These are phyloP conservation scores for Cruciata laevipes DNA, from an alignment of 257 asterid genomes.

Conservation along the genomic window DNA sequence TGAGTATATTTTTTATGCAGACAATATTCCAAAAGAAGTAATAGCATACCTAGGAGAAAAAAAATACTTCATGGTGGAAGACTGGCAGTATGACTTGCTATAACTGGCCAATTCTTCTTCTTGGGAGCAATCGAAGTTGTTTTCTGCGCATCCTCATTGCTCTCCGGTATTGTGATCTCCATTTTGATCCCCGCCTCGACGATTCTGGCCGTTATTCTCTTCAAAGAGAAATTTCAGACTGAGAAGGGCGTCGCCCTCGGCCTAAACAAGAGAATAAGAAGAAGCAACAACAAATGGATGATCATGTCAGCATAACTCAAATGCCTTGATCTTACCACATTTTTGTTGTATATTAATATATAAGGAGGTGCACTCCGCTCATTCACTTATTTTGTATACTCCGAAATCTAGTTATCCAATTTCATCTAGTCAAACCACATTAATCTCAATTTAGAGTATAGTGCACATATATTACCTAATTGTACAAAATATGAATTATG, in stretches of 20 bases:
- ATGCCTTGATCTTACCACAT: too few relatives aligned
- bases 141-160: slow-evolving; percentile 20
- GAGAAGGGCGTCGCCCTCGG: slow-evolving; percentile 23
- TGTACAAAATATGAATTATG: too few relatives aligned
- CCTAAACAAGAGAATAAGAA: too few relatives aligned
- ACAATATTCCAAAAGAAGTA: slow-evolving; percentile 23
- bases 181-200: slow-evolving; percentile 16
- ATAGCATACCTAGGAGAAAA: slow-evolving; percentile 20
- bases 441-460: too few relatives aligned
- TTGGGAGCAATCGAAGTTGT: slow-evolving; percentile 23
- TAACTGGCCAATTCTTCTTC: slow-evolving; percentile 17
- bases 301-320: too few relatives aligned
- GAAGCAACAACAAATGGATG: too few relatives aligned
- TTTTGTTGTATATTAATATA: too few relatives aligned
- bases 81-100: slow-evolving; percentile 9
- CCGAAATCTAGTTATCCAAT: too few relatives aligned
- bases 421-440: too few relatives aligned
- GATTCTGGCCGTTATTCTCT: slow-evolving; percentile 18
- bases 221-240: slow-evolving; percentile 17
- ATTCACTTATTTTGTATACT: too few relatives aligned
- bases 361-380: too few relatives aligned
- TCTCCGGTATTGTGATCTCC: slow-evolving; percentile 16
- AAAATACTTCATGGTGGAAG: slow-evolving; percentile 16
- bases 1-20: not conserved
- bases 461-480: too few relatives aligned